A percentile compares a stretch with the other conserved stretches of the same genome.
Conservation (phyloP, 2,329 filamentous ascomycete species). For the Clarireedia homoeocarpa region DNA sequence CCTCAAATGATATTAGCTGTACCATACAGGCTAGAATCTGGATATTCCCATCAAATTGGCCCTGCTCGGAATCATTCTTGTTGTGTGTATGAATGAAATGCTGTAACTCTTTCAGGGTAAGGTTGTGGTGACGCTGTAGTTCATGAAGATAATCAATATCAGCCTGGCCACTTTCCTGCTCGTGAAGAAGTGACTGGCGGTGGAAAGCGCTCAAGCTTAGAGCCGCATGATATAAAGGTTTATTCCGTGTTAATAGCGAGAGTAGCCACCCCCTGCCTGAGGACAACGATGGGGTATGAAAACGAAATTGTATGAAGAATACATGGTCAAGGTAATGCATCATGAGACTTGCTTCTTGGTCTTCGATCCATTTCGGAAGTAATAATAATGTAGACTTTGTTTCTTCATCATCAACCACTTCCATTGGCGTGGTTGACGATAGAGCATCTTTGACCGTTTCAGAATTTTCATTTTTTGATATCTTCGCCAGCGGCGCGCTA, state of each 20-base stretch:
- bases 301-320: slow-evolving; percentile 54
- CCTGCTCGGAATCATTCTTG: background rate
- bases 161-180: slow-evolving; percentile 1
- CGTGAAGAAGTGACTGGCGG: slow-evolving; percentile 32
- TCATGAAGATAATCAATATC: slow-evolving; percentile 9
- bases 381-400: background rate
- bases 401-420: background rate
- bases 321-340: slow-evolving; percentile 56
- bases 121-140: slow-evolving; percentile 8
- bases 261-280: slow-evolving; percentile 55
- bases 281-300: slow-evolving; percentile 48
- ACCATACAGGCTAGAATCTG: slow-evolving; percentile 9
- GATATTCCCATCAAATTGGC: slow-evolving; percentile 1
- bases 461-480: background rate
- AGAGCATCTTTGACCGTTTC: background rate
- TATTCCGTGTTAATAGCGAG: slow-evolving; percentile 47
- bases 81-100: background rate
- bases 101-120: background rate
- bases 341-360: slow-evolving; percentile 29
- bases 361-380: slow-evolving; percentile 11
- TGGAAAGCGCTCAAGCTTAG: slow-evolving; percentile 50
- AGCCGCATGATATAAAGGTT: slow-evolving; percentile 46
- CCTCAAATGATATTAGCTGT: slow-evolving; percentile 9
- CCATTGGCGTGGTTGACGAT: background rate
- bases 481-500: background rate